Base-by-base conservation (phyloP, 1,284 basidiomycete genomes). In the Amylostereum chailletii region DNA sequence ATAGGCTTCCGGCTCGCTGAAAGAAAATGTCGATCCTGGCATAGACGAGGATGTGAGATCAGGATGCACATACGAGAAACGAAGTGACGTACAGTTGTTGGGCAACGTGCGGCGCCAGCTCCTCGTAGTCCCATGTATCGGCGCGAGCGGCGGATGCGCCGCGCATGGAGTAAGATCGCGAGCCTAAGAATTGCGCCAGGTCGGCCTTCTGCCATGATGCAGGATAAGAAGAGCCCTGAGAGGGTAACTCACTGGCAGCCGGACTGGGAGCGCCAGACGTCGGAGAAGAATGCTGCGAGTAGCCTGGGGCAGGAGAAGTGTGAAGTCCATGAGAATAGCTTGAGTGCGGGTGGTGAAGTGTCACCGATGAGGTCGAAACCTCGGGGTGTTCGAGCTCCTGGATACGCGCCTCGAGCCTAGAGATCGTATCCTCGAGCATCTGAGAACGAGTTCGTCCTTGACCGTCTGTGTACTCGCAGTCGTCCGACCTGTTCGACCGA, bases 381-480 rank as follows among this genome's bases (percentile, higher is more conserved):
- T 54, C 55, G 0, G 66, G 65, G 29, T 65, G 56, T 52, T 73
- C 71, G 6, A 74, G 54, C 26, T 70, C 64, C 2, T 62, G 57
- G 3, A 73, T 56, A 34, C 68, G 62, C n/a, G 60, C 57, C 51
- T 62, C 62, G 31, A 74, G 54, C 10, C 60, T 61, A 0, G 59
- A 56, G 19, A 74, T 58, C 7, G 67, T 65, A 2, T 70, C 67
- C 55, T 72, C 68, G 30, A 72, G 50, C 4, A 59, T 60, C 50
- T 71, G 52, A 0, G 63, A 69, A 9, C 68, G 62, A 0, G 69
- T 57, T n/a, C 60, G 62, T 8, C 58, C 59, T 34, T 58, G 59
- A 9, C 61, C 62, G 42, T 71, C 68, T 0, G 63, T 60, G 50
- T 72, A 74, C 58, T 74, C 68, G 53, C 71, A 72, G 39, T 71